A percentile compares a stretch with the other conserved stretches of the same genome.
Conservation (phyloP, 2,329 filamentous ascomycete genomes). For the Ophiostoma ips region DNA sequence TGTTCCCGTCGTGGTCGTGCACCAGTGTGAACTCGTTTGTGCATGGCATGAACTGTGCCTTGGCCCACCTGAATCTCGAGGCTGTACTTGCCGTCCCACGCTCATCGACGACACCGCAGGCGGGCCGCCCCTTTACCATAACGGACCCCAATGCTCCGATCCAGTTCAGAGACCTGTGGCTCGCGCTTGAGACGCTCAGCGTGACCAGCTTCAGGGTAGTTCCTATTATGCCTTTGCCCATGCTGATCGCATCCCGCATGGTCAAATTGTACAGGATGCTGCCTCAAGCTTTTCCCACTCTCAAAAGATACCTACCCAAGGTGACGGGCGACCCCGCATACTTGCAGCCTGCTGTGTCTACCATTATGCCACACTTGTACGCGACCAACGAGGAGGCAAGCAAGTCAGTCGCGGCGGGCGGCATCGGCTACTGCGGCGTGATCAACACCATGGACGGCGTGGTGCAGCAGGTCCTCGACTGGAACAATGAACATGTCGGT, state of each 20-base stretch:
- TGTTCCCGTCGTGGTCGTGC: constrained; percentile 28
- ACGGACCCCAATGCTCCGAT: constrained; percentile 30
- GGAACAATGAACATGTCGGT: constrained; percentile 25
- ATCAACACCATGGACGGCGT: constrained; percentile 28
- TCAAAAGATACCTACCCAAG: constrained; percentile 19
- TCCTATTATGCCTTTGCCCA: constrained; percentile 20
- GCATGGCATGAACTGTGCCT: constrained; percentile 27
- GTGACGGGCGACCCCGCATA: constrained; percentile 22
- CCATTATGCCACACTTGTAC: constrained; percentile 27
- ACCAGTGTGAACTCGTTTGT: constrained; percentile 28
- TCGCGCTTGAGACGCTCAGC: constrained; percentile 21
- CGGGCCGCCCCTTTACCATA: constrained; percentile 27
- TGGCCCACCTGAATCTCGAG: constrained; percentile 28
- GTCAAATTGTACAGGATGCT: constrained; percentile 25
- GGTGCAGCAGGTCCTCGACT: constrained; percentile 26
- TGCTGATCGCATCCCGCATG: constrained; percentile 24
- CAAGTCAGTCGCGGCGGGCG: constrained; percentile 22
- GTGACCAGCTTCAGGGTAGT: constrained; percentile 23
- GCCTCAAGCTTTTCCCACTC: constrained; percentile 16
- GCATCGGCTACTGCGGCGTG: constrained; percentile 26
- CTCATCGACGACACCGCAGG: constrained; percentile 17
- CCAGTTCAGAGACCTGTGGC: constrained; percentile 24
- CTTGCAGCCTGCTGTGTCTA: constrained; percentile 27
- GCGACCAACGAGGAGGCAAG: constrained; percentile 21
- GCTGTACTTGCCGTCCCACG: constrained; percentile 21